phyloP scores from a whole-genome alignment of 2,329 filamentous ascomycete genomes.

The Elsinoe batatas region DNA sequence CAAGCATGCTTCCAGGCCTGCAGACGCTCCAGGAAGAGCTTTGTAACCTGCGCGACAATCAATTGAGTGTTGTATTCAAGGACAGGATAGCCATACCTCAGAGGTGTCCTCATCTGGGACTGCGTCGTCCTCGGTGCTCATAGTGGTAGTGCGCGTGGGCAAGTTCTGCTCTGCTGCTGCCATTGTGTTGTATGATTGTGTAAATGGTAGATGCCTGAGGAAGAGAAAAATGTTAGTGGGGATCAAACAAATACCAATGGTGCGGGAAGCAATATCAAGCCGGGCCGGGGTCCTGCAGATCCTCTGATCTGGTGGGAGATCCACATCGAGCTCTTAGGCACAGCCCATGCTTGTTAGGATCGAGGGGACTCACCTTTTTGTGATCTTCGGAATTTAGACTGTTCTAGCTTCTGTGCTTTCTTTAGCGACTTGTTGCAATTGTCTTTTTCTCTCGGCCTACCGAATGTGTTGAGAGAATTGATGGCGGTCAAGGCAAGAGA shows the following conservation, averaged over 20 bases:
- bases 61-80: neutral
- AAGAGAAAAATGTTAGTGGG: neutral
- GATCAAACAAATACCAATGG: neutral
- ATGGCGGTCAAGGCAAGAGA: neutral
- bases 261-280: neutral
- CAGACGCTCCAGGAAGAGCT: slow-evolving; percentile 73
- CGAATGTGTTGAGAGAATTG: neutral
- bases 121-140: slow-evolving; percentile 34
- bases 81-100: slow-evolving; percentile 26
- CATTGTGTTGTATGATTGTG: slow-evolving; percentile 9
- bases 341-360: neutral
- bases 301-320: slow-evolving; percentile 8
- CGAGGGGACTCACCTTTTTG: neutral
- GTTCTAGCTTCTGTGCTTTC: neutral
- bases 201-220: neutral
- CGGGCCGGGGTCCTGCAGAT: slow-evolving; percentile 4
- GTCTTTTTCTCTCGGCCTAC: neutral
- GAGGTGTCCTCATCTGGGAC: slow-evolving; percentile 41
- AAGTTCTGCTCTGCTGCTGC: slow-evolving; percentile 18
- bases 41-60: slow-evolving; percentile 28
- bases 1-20: slow-evolving; percentile 95
- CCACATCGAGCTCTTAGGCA: neutral
- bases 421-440: neutral
- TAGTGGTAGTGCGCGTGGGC: slow-evolving; percentile 25
- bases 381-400: neutral